phyloP scores from a whole-genome alignment of 139 green algal species.

The Pleodorina starrii region DNA sequence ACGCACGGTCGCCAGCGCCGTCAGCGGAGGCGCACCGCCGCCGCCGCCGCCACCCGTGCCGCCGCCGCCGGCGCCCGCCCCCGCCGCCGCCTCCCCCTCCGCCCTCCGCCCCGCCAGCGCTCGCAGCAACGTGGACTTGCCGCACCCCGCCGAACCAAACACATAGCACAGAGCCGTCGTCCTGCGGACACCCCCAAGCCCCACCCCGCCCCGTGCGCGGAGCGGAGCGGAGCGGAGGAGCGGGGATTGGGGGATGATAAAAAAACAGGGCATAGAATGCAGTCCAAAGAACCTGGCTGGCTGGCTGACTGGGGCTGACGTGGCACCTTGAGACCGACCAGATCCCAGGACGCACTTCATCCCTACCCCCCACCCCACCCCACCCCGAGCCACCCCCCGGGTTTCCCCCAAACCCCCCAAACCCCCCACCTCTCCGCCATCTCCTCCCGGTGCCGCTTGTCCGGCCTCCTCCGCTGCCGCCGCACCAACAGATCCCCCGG shows the following conservation, averaged over 20 bases:
- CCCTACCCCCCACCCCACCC: too few species aligned
- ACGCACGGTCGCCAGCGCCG: slow-evolving; percentile 24
- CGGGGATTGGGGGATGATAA: too few species aligned
- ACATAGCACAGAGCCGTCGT: slow-evolving; percentile 64
- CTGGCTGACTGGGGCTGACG: too few species aligned
- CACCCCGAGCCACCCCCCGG: too few species aligned
- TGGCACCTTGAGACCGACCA: too few species aligned
- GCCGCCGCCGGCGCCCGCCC: too few species aligned
- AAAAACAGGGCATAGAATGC: too few species aligned
- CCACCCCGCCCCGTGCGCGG: too few species aligned
- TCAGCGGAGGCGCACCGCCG: slow-evolving; percentile 30
- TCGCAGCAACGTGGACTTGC: slow-evolving; percentile 71
- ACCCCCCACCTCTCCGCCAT: slow-evolving; percentile 51
- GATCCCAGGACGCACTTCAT: too few species aligned
- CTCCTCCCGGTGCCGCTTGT: slow-evolving; percentile 66
- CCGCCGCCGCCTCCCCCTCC: neutral
- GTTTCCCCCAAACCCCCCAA: too few species aligned
- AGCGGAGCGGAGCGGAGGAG: too few species aligned
- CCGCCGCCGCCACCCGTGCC: neutral
- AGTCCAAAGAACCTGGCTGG: too few species aligned
- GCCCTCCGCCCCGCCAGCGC: slow-evolving; percentile 63
- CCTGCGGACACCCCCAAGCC: slow-evolving; percentile 21
- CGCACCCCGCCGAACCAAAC: slow-evolving; percentile 63
- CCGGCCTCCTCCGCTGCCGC: slow-evolving; percentile 61
- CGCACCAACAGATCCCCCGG: slow-evolving; percentile 58